Base-by-base conservation (phyloP, 2,329 filamentous ascomycete genomes). In the Zymoseptoria ardabiliae region DNA sequence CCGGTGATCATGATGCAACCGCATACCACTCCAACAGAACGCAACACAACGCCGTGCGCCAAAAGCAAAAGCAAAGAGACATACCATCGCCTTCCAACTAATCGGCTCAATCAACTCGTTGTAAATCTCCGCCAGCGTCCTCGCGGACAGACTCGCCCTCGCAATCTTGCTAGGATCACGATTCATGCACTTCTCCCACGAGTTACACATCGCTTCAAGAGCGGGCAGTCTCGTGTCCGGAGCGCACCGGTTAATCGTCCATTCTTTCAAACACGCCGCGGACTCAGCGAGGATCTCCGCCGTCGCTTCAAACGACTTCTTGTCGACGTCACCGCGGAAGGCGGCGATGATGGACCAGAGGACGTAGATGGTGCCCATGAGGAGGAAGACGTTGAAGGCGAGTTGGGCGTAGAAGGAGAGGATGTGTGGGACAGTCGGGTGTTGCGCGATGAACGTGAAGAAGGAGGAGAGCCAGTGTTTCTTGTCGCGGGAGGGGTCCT, bases 51-150 rank as follows among this genome's bases (percentile, higher is more conserved):
- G 25, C 25, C 11, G 35, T 4, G 35, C 13, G 13, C 35, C 35
- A 17, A 17, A n/a, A n/a, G 13, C 6, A 17, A 17, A 45, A n/a
- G 4, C 11, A 48, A 59, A 11, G n/a, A 30, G 10, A 55, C 57
- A 23, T 48, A 85, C 84, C 80, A 89, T 86, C 10, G 85, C 83
- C 74, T 97, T 97, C 74, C 90, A 88, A 64, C 88, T 91, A 74
- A 97, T 92, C 5, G 90, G 86, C 68, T 96, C 91, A 4, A 96
- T 87, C 73, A 97, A 97, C 69, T 88, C 88, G 72, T 97, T 97
- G 74, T 97, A 87, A 49, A 99, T 96, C 70, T 91, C 85, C 0
- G 93, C 93, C 71, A 97, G 89, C 23, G 92, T 94, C 70, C 90
- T 88, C 4, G 91, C 92, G 19, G 88, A 90, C 48, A 96, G 85